A percentile compares a stretch with the other conserved stretches of the same genome.
These are phyloP conservation scores for Cicer pinnatifidum DNA, from an alignment of 306 rosid species.

Conservation along the genomic window DNA sequence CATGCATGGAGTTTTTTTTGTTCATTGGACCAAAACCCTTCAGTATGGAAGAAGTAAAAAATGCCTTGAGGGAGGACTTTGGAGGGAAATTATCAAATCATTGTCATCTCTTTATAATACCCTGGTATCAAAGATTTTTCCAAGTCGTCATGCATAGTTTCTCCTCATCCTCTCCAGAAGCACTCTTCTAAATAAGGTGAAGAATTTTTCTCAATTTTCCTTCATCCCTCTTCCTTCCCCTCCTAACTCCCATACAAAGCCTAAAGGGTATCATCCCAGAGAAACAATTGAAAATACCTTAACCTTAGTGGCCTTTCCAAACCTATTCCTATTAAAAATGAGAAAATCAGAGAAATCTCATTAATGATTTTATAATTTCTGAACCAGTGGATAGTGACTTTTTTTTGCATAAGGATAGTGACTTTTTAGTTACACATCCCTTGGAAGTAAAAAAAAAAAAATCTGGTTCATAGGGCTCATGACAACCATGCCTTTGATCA, in stretches of 20 bases:
- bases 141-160: no score
- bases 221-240: neutral
- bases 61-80: no score
- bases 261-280: neutral
- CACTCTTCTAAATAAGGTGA: no score
- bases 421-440: neutral
- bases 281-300: conserved; percentile 15
- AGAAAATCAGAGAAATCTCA: neutral
- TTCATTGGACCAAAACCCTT: no score
- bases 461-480: neutral
- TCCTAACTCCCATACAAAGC: neutral
- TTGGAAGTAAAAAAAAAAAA: conserved; percentile 6
- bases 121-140: neutral
- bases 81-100: neutral
- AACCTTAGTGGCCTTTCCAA: neutral
- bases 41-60: no score
- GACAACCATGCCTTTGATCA: conserved; percentile 3
- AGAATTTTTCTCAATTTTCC: neutral
- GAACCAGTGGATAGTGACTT: conserved; percentile 8
- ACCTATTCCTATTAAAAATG: conserved; percentile 18
- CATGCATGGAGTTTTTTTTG: no score
- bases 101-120: neutral
- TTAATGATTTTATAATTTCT: conserved; percentile 17
- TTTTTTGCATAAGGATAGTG: neutral
- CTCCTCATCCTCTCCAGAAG: neutral